Evolutionary conservation across 306 rosid species (phyloP).

Genomic region (Citrullus amarus): DNA sequence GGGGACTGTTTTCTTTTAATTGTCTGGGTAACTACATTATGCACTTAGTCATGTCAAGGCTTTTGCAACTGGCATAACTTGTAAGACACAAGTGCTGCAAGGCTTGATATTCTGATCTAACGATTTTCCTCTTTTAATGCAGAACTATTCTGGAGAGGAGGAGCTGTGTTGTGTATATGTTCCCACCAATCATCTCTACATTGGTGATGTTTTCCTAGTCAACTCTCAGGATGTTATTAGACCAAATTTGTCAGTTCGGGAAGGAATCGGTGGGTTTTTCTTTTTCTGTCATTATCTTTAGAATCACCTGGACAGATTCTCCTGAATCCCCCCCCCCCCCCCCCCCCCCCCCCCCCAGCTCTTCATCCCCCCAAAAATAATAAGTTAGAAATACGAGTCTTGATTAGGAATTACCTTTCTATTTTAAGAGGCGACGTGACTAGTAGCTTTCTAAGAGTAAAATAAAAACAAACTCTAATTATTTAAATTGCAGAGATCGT

Average conservation of each 20-base stretch:
- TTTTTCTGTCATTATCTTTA: not conserved
- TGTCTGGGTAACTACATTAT: not conserved
- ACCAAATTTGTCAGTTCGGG: conserved; percentile 82
- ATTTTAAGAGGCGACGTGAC: not conserved
- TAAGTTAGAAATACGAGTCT: too few relatives aligned
- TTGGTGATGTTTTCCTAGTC: conserved; percentile 76
- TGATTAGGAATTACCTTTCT: not conserved
- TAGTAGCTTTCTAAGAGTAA: not conserved
- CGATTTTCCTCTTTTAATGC: conserved; percentile 10
- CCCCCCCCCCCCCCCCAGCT: too few relatives aligned
- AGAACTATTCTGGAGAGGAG: conserved; percentile 82
- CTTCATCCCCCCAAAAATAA: not conserved
- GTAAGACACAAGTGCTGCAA: not conserved
- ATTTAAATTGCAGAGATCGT: conserved; percentile 61
- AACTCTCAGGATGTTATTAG: conserved; percentile 65
- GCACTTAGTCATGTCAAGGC: not conserved
- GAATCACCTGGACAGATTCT: not conserved
- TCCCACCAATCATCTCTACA: conserved; percentile 87
- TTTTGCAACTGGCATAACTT: not conserved
- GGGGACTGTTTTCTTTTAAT: not conserved
- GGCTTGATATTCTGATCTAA: not conserved
- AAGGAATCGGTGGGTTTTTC: conserved; percentile 74
- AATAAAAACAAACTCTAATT: not conserved
- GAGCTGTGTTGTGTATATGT: conserved; percentile 82
- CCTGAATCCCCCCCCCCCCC: not conserved